Evolutionary conservation across 306 rosid species (phyloP), one percentile per base, ranked within the genome.

Genomic region (Vicia faba): DNA sequence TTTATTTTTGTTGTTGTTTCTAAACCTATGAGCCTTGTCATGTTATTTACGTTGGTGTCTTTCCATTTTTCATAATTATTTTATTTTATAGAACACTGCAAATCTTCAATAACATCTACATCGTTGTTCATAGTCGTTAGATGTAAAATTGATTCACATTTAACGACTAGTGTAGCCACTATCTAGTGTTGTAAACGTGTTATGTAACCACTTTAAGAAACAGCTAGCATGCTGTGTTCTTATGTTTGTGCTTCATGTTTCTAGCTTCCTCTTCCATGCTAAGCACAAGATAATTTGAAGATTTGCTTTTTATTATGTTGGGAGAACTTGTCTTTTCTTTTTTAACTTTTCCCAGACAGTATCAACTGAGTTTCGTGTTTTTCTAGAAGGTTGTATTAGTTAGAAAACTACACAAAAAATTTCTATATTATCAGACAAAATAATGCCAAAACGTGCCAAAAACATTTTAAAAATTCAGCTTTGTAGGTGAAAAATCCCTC

Each of bases 141-240:
- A 5, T 1, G 3, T 44, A 7, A n/a, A 18, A n/a, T 5, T 3
- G 3, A 8, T 6, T 49, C 3, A 16, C 13, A 4, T 4, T 3
- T 6, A 18, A 50, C 7, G 13, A n/a, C n/a, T n/a, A n/a, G n/a
- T n/a, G n/a, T n/a, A n/a, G n/a, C 67, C 67, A 62, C 67, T 39
- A 62, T 62, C 3, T 40, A 40, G 6, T 74, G 79, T 73, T 61
- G 76, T 57, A 35, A 68, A 69, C 71, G 29, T 66, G 67, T 40
- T 69, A 26, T 56, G 79, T 69, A 58, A 64, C 66, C 65, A 55
- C 57, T 16, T 35, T 35, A 43, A 60, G 56, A 66, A 59, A 49
- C 74, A 71, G 26, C 25, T n/a, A 62, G 25, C 71, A 64, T 78
- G 56, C 19, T 55, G 53, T 55, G 43, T 25, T 43, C 36, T 11